These are phyloP conservation scores for Rhizopus delemar DNA, from an alignment of 371 early-diverging fungal species.

Conservation along the genomic window DNA sequence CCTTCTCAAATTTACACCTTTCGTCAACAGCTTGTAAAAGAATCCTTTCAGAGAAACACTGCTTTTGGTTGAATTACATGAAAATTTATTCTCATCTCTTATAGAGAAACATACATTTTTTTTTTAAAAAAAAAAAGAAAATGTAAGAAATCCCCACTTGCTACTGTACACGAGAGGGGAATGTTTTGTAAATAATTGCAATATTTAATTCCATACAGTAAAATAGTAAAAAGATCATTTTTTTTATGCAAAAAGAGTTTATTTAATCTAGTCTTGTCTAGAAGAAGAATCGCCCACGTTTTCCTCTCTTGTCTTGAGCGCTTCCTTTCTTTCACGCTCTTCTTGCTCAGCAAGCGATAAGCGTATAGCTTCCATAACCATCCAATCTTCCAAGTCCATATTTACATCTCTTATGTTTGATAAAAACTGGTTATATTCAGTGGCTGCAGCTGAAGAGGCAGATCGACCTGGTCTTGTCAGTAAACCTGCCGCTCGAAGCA, in stretches of 20 bases:
- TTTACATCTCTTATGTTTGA: conserved; percentile 71
- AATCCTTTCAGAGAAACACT: conserved; percentile 24
- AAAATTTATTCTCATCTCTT: too few species aligned
- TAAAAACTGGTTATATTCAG: conserved; percentile 63
- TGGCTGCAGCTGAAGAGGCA: conserved; percentile 42
- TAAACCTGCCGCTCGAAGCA: conserved; percentile 28
- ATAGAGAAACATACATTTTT: too few species aligned
- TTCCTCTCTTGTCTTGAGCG: conserved; percentile 3
- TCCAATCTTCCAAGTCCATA: conserved; percentile 85
- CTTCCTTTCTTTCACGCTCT: conserved; percentile 35
- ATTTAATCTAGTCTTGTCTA: conserved; percentile 2
- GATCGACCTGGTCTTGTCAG: conserved; percentile 45
- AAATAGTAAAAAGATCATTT: not conserved
- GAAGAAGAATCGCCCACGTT: conserved; percentile 2
- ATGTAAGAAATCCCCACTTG: too few species aligned
- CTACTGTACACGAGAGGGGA: too few species aligned
- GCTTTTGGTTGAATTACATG: not conserved
- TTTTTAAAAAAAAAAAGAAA: too few species aligned
- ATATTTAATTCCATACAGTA: too few species aligned
- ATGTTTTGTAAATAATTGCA: not conserved
- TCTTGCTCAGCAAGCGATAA: conserved; percentile 70
- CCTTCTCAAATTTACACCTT: conserved; percentile 17
- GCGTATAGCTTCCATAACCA: conserved; percentile 91
- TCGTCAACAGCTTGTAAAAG: conserved; percentile 22
- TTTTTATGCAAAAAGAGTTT: not conserved